Base-by-base conservation (phyloP, 106 monocot species). In the Cymbidium sinense region DNA sequence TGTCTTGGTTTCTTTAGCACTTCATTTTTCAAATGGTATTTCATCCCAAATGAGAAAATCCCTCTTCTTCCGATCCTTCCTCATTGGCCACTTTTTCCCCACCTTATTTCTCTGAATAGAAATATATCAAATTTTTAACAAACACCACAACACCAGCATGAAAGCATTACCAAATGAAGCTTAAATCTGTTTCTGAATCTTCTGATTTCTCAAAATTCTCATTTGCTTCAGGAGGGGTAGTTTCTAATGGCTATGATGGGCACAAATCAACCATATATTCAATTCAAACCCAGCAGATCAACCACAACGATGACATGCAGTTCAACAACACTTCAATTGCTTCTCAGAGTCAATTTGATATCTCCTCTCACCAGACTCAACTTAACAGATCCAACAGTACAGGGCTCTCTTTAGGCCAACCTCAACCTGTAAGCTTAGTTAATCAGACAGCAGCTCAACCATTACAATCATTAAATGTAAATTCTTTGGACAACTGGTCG, bases 401-500 rank as follows among this genome's bases (percentile, higher is more conserved):
- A 10, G 76, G 87, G 8, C 39, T 87, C 19, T 81, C 75, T 34
- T 33, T 87, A 23, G 84, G 75, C 75, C 81, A 34, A 11, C 84
- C 78, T 13, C 76, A 77, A 25, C 80, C 72, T n/a, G 9, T 52
- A 43, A 82, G 79, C 62, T 54, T 75, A 13, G 88, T 39, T 44
- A 25, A 82, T 43, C 84, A 79, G 29, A 35, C 65, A 7, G 36
- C 52, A 2, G 74, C 10, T 51, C 69, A 79, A 19, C 30, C 84
- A n/a, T 11, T 76, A 19, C 86, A 83, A 27, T 17, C 80, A 62
- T 35, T 79, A 41, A 75, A 74, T 12, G 33, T 58, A 12, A 54
- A 69, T 34, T 6, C 78, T 36, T 83, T 81, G 1, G 76, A 83
- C 19, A 80, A 9, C 41, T 41, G 41, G 41, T 9, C 41, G 9